Percentiles rank a stretch among this genome's conserved stretches.
These are phyloP conservation scores for Calamus simplicifolius DNA, from an alignment of 176 grass and related monocot species.

Conservation along the genomic window DNA sequence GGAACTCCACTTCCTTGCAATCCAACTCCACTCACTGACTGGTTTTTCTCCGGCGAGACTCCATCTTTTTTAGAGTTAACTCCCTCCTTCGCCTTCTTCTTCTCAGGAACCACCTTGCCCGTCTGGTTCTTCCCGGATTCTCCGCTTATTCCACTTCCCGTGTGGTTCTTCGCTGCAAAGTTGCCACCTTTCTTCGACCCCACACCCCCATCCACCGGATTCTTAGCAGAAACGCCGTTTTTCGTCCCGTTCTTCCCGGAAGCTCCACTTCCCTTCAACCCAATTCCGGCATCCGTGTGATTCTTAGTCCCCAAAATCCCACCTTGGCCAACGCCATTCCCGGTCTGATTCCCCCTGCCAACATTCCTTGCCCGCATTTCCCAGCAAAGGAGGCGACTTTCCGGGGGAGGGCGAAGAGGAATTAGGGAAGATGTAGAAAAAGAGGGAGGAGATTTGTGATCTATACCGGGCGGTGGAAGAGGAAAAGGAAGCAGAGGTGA, in stretches of 20 bases:
- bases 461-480: constrained; percentile 34
- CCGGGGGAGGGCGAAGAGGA: constrained; percentile 24
- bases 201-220: constrained; percentile 2
- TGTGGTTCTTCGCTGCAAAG: neutral
- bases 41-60: constrained; percentile 26
- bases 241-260: constrained; percentile 7
- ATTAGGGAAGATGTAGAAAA: constrained; percentile 60
- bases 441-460: constrained; percentile 47
- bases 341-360: too few species aligned
- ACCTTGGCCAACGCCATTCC: neutral
- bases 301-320: constrained; percentile 2
- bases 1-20: neutral
- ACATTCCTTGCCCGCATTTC: too few species aligned
- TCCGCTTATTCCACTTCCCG: neutral
- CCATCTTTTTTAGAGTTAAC: constrained; percentile 18
- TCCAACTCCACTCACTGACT: constrained; percentile 7
- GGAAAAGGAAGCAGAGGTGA: constrained; percentile 33
- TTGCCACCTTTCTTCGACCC: constrained; percentile 7
- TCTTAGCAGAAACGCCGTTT: neutral
- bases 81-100: constrained; percentile 8
- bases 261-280: constrained; percentile 7
- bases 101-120: constrained; percentile 8
- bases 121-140: neutral
- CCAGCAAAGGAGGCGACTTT: neutral
- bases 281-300: constrained; percentile 9